Conservation (phyloP, 1,284 basidiomycete species). For the Dichomitus squalens region DNA sequence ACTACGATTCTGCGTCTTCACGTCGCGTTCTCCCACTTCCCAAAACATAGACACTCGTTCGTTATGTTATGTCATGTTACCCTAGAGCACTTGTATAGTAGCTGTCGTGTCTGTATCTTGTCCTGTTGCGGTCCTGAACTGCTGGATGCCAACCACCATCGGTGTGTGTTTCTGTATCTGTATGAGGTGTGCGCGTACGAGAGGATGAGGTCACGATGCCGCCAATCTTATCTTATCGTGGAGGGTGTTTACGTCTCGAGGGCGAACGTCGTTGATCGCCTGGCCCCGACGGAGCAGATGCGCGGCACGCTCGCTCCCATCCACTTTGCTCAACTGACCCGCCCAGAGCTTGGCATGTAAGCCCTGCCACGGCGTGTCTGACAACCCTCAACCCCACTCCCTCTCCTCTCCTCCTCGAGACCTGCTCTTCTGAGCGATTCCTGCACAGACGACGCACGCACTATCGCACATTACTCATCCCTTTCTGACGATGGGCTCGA, state of each 20-base stretch:
- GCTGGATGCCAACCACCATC: too few relatives aligned
- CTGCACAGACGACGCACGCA: too few relatives aligned
- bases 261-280: constrained; percentile 7
- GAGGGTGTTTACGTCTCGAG: constrained; percentile 17
- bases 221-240: constrained; percentile 30
- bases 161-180: not conserved
- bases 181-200: constrained; percentile 5
- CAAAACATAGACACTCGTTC: constrained; percentile 14
- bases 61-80: constrained; percentile 4
- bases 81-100: constrained; percentile 23
- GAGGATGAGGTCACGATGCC: constrained; percentile 17
- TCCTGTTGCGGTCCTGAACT: not conserved
- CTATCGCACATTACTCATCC: not conserved
- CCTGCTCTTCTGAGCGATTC: not conserved
- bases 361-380: too few relatives aligned
- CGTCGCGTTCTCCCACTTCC: constrained; percentile 1
- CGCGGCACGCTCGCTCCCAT: constrained; percentile 6
- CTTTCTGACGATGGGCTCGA: not conserved
- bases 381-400: too few relatives aligned
- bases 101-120: constrained; percentile 10
- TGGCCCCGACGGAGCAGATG: constrained; percentile 1
- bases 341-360: constrained; percentile 22
- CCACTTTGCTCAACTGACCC: constrained; percentile 2
- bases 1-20: not conserved
- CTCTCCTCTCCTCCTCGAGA: not conserved